Conservation (phyloP, 805 yeast genomes). For the Pichia deserticola region DNA sequence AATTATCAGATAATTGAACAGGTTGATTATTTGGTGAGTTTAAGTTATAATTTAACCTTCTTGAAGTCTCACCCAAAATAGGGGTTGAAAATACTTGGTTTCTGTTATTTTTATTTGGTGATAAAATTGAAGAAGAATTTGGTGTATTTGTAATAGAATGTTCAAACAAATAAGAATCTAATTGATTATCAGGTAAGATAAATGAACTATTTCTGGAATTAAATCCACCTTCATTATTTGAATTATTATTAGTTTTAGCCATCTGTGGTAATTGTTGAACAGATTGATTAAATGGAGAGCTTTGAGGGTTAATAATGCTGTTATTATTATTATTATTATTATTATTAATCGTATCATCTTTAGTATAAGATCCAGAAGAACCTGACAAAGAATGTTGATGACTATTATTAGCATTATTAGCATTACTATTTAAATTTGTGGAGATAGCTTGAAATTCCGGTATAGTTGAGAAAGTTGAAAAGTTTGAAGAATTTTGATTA, state of each 20-base stretch:
- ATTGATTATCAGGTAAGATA: conserved; percentile 7
- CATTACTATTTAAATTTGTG: conserved; percentile 13
- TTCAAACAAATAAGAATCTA: conserved; percentile 7
- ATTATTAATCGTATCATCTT: neutral
- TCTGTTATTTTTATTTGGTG: conserved; percentile 9
- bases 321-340: neutral
- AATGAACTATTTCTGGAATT: conserved; percentile 5
- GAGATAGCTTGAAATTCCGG: conserved; percentile 6
- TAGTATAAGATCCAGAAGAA: conserved; percentile 3
- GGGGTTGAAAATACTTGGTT: conserved; percentile 19
- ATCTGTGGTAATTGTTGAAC: neutral
- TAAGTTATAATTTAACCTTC: conserved; percentile 31
- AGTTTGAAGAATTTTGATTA: conserved; percentile 7
- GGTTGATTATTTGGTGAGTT: conserved; percentile 13
- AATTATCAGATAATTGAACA: neutral
- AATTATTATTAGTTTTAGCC: neutral
- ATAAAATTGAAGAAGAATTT: conserved; percentile 4
- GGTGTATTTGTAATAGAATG: conserved; percentile 7
- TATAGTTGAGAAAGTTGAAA: conserved; percentile 11
- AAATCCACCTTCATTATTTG: neutral
- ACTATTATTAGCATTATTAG: conserved; percentile 10
- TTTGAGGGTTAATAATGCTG: neutral
- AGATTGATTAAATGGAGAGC: conserved; percentile 4
- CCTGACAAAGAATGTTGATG: conserved; percentile 5
- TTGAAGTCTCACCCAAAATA: conserved; percentile 32